These are phyloP conservation scores for Curvularia lunata DNA, from an alignment of 2,329 filamentous ascomycete genomes.

Conservation along the genomic window DNA sequence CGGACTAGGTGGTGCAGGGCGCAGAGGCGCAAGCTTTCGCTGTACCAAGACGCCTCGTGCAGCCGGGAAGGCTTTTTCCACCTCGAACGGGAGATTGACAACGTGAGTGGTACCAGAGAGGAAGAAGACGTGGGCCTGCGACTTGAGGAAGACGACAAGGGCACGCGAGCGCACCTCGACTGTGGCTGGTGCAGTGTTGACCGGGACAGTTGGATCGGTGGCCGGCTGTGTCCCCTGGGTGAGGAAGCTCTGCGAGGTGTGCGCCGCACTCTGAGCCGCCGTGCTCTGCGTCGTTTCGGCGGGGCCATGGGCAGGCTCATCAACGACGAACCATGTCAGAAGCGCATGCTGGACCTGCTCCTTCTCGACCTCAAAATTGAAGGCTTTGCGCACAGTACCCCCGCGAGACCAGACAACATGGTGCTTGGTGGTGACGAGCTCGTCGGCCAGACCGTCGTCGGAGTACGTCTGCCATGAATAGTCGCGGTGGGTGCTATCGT, in stretches of 20 bases:
- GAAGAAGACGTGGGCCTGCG: constrained; percentile 92
- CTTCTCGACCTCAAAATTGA: constrained; percentile 84
- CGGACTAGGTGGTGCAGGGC: constrained; percentile 44
- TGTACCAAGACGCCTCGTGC: constrained; percentile 86
- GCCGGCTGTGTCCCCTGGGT: constrained; percentile 45
- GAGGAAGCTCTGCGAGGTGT: constrained; percentile 32
- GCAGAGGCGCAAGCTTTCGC: constrained; percentile 68
- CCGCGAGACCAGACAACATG: constrained; percentile 91
- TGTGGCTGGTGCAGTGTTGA: constrained; percentile 24
- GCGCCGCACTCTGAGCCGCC: constrained; percentile 20
- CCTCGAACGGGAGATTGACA: constrained; percentile 92
- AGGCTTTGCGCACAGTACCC: constrained; percentile 81
- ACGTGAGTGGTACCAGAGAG: constrained; percentile 86
- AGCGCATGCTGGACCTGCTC: constrained; percentile 86
- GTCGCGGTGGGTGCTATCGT: constrained; percentile 67
- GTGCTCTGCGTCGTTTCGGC: constrained; percentile 16
- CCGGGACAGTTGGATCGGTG: constrained; percentile 33
- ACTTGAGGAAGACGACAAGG: constrained; percentile 88
- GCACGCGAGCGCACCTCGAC: constrained; percentile 57
- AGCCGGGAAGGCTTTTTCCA: constrained; percentile 83
- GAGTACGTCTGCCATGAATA: constrained; percentile 78
- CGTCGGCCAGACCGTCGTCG: constrained; percentile 68
- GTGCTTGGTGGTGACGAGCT: constrained; percentile 75
- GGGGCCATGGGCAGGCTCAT: constrained; percentile 30
- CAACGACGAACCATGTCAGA: constrained; percentile 76